Evolutionary conservation across 2,329 filamentous ascomycete species (phyloP).

Genomic region (Davidsoniella australis): DNA sequence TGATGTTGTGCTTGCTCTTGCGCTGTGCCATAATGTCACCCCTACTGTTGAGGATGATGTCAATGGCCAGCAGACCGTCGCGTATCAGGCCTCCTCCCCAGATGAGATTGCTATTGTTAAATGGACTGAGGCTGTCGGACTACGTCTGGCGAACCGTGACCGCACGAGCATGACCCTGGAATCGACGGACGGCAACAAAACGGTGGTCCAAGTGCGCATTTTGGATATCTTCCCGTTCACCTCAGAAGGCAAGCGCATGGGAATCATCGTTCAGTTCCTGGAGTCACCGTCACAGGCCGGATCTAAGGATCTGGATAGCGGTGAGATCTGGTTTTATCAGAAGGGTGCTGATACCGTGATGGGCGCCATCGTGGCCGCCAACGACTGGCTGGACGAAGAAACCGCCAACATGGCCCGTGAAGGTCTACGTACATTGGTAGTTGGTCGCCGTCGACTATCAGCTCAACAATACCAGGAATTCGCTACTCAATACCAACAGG

Average conservation of each 20-base stretch:
- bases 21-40: slow-evolving; percentile 93
- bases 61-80: slow-evolving; percentile 58
- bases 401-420: slow-evolving; percentile 99
- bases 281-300: slow-evolving; percentile 33
- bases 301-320: slow-evolving; percentile 31
- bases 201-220: slow-evolving; percentile 71
- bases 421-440: slow-evolving; percentile 80
- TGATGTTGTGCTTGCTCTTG: slow-evolving; percentile 81
- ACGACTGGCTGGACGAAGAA: slow-evolving; percentile 98
- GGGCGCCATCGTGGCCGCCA: slow-evolving; percentile 84
- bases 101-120: slow-evolving; percentile 96
- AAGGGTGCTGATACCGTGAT: slow-evolving; percentile 98
- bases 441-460: slow-evolving; percentile 80
- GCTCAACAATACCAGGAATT: slow-evolving; percentile 68
- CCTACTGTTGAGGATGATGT: slow-evolving; percentile 67
- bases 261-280: slow-evolving; percentile 80
- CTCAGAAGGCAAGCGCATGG: slow-evolving; percentile 95
- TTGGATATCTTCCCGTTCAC: slow-evolving; percentile 95
- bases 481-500: slow-evolving; percentile 54
- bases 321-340: slow-evolving; percentile 96
- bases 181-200: slow-evolving; percentile 53
- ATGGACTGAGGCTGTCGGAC: slow-evolving; percentile 84
- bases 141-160: slow-evolving; percentile 72
- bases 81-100: slow-evolving; percentile 90
- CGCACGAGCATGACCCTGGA: slow-evolving; percentile 71